A percentile compares a stretch with the other conserved stretches of the same genome.
phyloP scores from a whole-genome alignment of 495 filamentous ascomycete genomes.

The Parachaetomium inaequale region DNA sequence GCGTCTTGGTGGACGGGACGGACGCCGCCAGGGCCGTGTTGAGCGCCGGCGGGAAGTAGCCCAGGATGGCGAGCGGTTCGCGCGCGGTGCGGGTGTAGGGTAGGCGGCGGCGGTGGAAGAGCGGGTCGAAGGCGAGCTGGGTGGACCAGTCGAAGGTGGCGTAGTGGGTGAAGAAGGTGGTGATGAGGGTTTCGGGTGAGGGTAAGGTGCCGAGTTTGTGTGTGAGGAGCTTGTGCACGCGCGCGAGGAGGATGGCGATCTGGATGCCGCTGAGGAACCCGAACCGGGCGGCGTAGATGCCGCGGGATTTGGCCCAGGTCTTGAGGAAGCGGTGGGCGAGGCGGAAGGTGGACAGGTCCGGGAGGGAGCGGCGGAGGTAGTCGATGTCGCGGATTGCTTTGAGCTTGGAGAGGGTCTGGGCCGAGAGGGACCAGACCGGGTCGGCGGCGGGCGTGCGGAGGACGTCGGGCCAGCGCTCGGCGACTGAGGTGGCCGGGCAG shows the following conservation, averaged over 20 bases:
- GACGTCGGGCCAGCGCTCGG: slow-evolving; percentile 40
- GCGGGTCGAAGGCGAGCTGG: slow-evolving; percentile 50
- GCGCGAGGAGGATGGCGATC: slow-evolving; percentile 52
- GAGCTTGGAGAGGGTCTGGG: slow-evolving; percentile 48
- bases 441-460: slow-evolving; percentile 36
- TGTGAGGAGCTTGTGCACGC: slow-evolving; percentile 49
- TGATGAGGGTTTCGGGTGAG: slow-evolving; percentile 42
- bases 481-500: slow-evolving; percentile 49
- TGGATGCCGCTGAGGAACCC: slow-evolving; percentile 58
- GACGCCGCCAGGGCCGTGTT: slow-evolving; percentile 53
- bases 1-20: slow-evolving; percentile 41
- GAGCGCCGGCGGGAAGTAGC: slow-evolving; percentile 49
- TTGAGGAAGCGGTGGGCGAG: slow-evolving; percentile 51
- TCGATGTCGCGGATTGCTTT: slow-evolving; percentile 55
- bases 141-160: slow-evolving; percentile 50
- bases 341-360: slow-evolving; percentile 49
- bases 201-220: slow-evolving; percentile 8
- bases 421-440: slow-evolving; percentile 47
- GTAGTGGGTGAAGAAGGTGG: slow-evolving; percentile 58
- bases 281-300: slow-evolving; percentile 55
- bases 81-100: slow-evolving; percentile 46
- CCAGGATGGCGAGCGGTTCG: slow-evolving; percentile 56
- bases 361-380: slow-evolving; percentile 52
- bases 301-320: slow-evolving; percentile 52
- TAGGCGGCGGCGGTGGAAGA: slow-evolving; percentile 40